A percentile compares a stretch with the other conserved stretches of the same genome.
Conservation (phyloP, 2,329 filamentous ascomycete species). For the Bipolaris victoriae region DNA sequence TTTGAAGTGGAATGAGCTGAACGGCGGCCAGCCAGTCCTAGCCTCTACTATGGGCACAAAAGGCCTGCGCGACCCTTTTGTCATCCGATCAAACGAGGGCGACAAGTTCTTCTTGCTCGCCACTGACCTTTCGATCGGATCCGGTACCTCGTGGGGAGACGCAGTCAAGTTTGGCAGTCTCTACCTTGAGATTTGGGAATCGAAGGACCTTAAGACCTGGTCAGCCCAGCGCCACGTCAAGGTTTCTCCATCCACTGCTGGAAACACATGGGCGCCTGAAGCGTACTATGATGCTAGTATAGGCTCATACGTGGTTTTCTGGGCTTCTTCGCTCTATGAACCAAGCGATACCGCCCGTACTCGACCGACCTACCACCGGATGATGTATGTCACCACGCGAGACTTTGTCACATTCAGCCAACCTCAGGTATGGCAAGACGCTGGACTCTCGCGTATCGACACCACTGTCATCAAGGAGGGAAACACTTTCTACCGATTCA, state of each 20-base stretch:
- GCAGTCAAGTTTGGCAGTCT: conserved; percentile 56
- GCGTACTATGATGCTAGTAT: conserved; percentile 57
- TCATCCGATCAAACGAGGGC: conserved; percentile 59
- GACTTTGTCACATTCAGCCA: conserved; percentile 60
- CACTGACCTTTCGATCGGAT: conserved; percentile 61
- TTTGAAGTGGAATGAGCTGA: conserved; percentile 59
- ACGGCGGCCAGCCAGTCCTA: conserved; percentile 56
- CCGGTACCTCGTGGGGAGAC: conserved; percentile 60
- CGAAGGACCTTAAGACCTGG: conserved; percentile 59
- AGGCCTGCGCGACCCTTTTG: conserved; percentile 60
- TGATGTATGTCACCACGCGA: conserved; percentile 59
- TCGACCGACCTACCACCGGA: conserved; percentile 57
- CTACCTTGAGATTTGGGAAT: conserved; percentile 63
- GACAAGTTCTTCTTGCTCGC: conserved; percentile 61
- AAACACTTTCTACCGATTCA: conserved; percentile 59
- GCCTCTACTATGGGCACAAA: conserved; percentile 56
- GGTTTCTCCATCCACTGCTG: conserved; percentile 58
- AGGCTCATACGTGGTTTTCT: conserved; percentile 55
- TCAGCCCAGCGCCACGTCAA: conserved; percentile 58
- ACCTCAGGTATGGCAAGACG: conserved; percentile 59
- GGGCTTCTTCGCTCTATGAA: conserved; percentile 56
- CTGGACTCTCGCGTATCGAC: conserved; percentile 59
- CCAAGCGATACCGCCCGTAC: conserved; percentile 52
- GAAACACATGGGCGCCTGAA: conserved; percentile 63
- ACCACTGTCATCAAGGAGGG: conserved; percentile 57